phyloP scores from a whole-genome alignment of 805 yeast species.

The Yamadazyma endophytica region DNA sequence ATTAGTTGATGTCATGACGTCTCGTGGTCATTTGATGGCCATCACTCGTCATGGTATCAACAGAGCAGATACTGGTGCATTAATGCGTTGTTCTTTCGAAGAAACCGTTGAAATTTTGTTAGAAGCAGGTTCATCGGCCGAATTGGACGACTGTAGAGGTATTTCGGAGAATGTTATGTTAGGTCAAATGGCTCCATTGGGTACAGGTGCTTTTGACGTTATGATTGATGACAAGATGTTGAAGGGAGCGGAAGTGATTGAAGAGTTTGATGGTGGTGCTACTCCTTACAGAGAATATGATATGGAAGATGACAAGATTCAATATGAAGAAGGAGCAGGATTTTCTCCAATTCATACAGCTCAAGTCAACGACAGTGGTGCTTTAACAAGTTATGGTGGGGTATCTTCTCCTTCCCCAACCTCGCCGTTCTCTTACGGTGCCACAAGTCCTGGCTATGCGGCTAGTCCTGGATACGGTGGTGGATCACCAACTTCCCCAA shows the following conservation, averaged over 20 bases:
- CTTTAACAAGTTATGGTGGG: constrained; percentile 87
- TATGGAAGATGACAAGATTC: constrained; percentile 56
- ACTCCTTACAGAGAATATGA: constrained; percentile 82
- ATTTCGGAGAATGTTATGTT: constrained; percentile 96
- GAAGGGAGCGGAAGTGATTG: constrained; percentile 49
- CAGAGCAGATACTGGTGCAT: constrained; percentile 97
- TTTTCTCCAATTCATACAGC: constrained; percentile 96
- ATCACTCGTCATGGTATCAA: constrained; percentile 99
- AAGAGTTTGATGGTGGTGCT: constrained; percentile 61
- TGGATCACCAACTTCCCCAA: constrained; percentile 44
- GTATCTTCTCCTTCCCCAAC: constrained; percentile 48
- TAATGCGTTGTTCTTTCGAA: constrained; percentile 99
- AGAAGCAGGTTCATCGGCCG: constrained; percentile 98
- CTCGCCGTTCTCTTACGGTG: constrained; percentile 53
- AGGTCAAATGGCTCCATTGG: constrained; percentile 98
- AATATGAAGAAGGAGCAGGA: constrained; percentile 67
- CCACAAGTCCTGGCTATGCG: constrained; percentile 52
- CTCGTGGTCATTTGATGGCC: constrained; percentile 97
- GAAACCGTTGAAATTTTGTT: constrained; percentile 96
- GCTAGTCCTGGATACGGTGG: constrained; percentile 73
- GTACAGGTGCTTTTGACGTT: constrained; percentile 97
- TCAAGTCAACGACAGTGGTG: constrained; percentile 73
- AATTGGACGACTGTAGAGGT: constrained; percentile 96
- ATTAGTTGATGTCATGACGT: constrained; percentile 96
- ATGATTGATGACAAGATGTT: constrained; percentile 88